phyloP scores from a whole-genome alignment of 345 rosid genomes.

The sweet orange (Citrus sinensis) region DNA sequence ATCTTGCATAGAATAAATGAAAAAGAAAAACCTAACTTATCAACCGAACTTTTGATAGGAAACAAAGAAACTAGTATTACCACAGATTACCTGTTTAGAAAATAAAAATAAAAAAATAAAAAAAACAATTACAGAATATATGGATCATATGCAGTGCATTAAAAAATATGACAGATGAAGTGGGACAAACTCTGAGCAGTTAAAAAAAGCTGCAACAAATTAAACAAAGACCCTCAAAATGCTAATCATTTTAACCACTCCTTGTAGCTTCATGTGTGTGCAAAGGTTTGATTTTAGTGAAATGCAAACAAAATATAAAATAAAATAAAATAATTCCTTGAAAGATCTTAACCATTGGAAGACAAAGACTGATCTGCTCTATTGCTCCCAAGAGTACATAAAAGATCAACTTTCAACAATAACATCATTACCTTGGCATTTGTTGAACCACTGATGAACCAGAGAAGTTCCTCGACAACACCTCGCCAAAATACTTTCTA shows the following conservation, averaged over 20 bases:
- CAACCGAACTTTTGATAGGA: too few species aligned
- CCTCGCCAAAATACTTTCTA: constrained; percentile 99
- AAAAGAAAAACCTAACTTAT: background rate
- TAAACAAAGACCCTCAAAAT: background rate
- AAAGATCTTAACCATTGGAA: background rate
- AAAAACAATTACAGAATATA: background rate
- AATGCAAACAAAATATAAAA: background rate
- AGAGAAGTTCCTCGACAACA: constrained; percentile 94
- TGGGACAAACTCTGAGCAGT: background rate
- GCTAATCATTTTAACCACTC: background rate
- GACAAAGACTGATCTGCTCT: background rate
- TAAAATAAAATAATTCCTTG: background rate
- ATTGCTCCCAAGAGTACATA: constrained; percentile 3
- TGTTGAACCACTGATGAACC: constrained; percentile 98
- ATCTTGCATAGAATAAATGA: background rate
- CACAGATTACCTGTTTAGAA: background rate
- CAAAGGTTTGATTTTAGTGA: background rate
- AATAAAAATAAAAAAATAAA: background rate
- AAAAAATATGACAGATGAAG: background rate
- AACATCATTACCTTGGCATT: constrained; percentile 66
- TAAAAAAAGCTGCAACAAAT: background rate
- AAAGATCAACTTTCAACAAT: background rate
- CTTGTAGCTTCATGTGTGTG: background rate
- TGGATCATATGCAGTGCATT: background rate
- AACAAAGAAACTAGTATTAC: too few species aligned